phyloP scores from a whole-genome alignment of 2,329 filamentous ascomycete genomes.

The Ascochyta koolunga region DNA sequence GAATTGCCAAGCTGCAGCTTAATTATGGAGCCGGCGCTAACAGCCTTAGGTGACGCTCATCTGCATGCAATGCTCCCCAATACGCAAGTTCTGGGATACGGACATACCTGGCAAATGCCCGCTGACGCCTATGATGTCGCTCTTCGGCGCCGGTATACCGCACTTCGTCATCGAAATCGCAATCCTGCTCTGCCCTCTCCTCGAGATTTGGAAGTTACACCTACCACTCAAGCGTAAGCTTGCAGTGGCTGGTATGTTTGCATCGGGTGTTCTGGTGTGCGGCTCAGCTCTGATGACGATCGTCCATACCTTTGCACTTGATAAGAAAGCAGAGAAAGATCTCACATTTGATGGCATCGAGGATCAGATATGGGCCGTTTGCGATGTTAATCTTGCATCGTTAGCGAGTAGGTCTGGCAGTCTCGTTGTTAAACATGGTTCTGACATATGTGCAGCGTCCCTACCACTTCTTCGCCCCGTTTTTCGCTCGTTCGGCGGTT shows the following conservation, averaged over 20 bases:
- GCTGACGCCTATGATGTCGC: slow-evolving; percentile 26
- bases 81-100: slow-evolving; percentile 28
- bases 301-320: slow-evolving; percentile 21
- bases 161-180: slow-evolving; percentile 32
- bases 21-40: neutral
- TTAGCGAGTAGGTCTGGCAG: slow-evolving; percentile 22
- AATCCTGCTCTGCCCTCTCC: slow-evolving; percentile 28
- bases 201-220: slow-evolving; percentile 27
- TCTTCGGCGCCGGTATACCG: slow-evolving; percentile 24
- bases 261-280: slow-evolving; percentile 27
- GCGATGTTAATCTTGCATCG: slow-evolving; percentile 32
- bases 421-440: rapidly evolving
- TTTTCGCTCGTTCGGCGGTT: slow-evolving; percentile 21
- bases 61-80: slow-evolving; percentile 26
- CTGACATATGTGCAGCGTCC: slow-evolving; percentile 18
- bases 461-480: slow-evolving; percentile 28
- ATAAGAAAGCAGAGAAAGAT: slow-evolving; percentile 20
- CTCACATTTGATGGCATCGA: slow-evolving; percentile 29
- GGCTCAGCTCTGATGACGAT: slow-evolving; percentile 27
- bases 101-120: slow-evolving; percentile 21
- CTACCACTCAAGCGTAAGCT: slow-evolving; percentile 22
- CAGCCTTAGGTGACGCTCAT: slow-evolving; percentile 22
- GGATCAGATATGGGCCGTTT: slow-evolving; percentile 34
- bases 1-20: neutral
- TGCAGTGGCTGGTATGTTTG: slow-evolving; percentile 30